Base-by-base conservation (phyloP, 345 rosid genomes). In the Arabidopsis thaliana region DNA sequence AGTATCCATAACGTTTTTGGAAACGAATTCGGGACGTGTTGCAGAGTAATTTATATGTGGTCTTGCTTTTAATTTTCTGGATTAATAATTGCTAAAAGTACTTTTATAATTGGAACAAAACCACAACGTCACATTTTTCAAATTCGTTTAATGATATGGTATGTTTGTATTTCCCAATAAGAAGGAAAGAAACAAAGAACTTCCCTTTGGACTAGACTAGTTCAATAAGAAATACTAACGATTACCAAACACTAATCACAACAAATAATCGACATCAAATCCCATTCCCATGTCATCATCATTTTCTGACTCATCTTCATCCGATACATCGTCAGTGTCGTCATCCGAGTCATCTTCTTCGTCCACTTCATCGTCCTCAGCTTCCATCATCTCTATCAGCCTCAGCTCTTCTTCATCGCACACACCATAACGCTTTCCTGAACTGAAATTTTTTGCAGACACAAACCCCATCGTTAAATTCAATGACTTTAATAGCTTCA, bases 321-420 rank as follows among this genome's bases (percentile, higher is more conserved):
- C 40, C 0, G 36, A 30, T 1, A 3, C 65, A 12, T n/a, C 10
- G 20, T 57, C 65, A 2, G 58, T 59, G 28, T 59, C 58, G 1
- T 64, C 68, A 45, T 20, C 42, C 1, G 42, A 46, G 9, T 33
- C 42, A 10, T 32, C 57, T 6, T 60, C 59, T 0, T 36, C 56
- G 5, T 70, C 65, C 6, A 12, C 60, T 62, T 33, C 70, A 52
- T 30, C 57, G 49, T 64, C 34, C 23, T 59, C 25, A 56, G 32
- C 64, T 23, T 41, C 74, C 79, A 61, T 76, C 79, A 68, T 76
- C 74, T 76, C 79, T 76, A 68, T 52, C 3, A 60, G 6, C 79
- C 58, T 68, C 63, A 61, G 4, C 33, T 76, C 79, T 61, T 59
- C 74, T 44, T 68, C 79, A 10, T 34, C 74, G 4, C 51, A 30